Evolutionary conservation across 148 eudicot species (phyloP), one percentile per base, ranked within the genome.

Genomic region (Agrostemma githago): DNA sequence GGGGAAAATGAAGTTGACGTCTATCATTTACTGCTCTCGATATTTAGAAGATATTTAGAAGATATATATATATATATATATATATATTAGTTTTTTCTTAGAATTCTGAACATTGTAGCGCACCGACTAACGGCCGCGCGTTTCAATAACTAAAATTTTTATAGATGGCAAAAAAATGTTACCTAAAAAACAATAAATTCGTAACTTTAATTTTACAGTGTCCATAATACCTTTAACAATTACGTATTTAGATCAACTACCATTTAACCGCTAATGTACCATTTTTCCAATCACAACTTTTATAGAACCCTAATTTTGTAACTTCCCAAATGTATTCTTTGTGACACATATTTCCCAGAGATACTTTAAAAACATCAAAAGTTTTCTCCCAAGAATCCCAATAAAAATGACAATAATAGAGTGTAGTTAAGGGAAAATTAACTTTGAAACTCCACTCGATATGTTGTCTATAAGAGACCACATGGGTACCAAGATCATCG

Each of bases 401-500:
- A 61, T 73, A 73, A 54, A 73, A 73, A 21, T 61, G 76, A 11
- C 76, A 73, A 43, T 61, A 73, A 17, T 59, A 61, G 12, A 61
- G 16, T 44, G 76, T 73, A 1, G 66, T 38, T 1, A 43, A 48
- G 39, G 43, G 8, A 6, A 73, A 12, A 41, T 60, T 60, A 4
- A 43, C 39, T 10, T 61, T 26, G 40, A 73, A 73, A 12, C 12
- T 4, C 68, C 76, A 73, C 3, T 41, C 14, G 7, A 61, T 41
- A 41, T 11, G 15, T 73, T 42, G 67, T 4, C 39, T 46, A 5
- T 42, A 20, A 3, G 14, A 17, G 38, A 73, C 43, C 6, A 17
- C 56, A 21, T 61, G 76, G 16, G 19, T 44, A 10, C 76, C 76
- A 37, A 61, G 6, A 61, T 73, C 76, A 61, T 60, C 62, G 46